Evolutionary conservation across 164 flowering plant genomes (phyloP).

Genomic region (Nelumbo lutea): DNA sequence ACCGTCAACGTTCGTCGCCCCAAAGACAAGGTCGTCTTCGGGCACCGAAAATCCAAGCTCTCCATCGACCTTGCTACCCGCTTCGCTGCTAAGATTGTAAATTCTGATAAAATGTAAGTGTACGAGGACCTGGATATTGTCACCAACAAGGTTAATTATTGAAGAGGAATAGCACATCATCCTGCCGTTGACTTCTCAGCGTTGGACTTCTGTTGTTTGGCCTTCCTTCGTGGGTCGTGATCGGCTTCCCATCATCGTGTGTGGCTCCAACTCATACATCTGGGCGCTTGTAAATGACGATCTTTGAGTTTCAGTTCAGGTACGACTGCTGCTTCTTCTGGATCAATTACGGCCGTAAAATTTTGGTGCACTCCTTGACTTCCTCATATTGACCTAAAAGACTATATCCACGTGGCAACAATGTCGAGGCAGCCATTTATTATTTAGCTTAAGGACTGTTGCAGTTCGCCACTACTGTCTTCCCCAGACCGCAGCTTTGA

Average conservation of each 20-base stretch:
- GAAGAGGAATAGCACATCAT: slow-evolving; percentile 52
- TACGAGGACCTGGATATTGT: slow-evolving; percentile 59
- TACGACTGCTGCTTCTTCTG: slow-evolving; percentile 75
- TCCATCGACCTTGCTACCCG: slow-evolving; percentile 71
- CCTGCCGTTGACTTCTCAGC: slow-evolving; percentile 47
- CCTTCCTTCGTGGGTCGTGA: slow-evolving; percentile 31
- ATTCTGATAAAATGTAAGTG: slow-evolving; percentile 86
- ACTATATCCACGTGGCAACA: no score
- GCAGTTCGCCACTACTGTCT: neutral
- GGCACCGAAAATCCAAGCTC: slow-evolving; percentile 75
- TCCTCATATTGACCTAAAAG: no score
- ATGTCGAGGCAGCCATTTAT: no score
- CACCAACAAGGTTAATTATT: slow-evolving; percentile 73
- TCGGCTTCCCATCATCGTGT: slow-evolving; percentile 69
- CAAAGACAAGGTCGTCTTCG: slow-evolving; percentile 70
- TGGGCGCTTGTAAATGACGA: slow-evolving; percentile 47
- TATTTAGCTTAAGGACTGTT: no score
- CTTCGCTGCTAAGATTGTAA: slow-evolving; percentile 60
- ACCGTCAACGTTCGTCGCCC: slow-evolving; percentile 26
- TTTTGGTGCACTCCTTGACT: no score
- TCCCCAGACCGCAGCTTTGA: neutral
- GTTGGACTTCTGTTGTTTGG: slow-evolving; percentile 41
- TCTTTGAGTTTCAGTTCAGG: slow-evolving; percentile 26
- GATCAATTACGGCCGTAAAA: slow-evolving; percentile 20
- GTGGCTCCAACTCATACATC: slow-evolving; percentile 82